Conservation (phyloP, 2,329 filamentous ascomycete genomes). For the Xylariales sp. region DNA sequence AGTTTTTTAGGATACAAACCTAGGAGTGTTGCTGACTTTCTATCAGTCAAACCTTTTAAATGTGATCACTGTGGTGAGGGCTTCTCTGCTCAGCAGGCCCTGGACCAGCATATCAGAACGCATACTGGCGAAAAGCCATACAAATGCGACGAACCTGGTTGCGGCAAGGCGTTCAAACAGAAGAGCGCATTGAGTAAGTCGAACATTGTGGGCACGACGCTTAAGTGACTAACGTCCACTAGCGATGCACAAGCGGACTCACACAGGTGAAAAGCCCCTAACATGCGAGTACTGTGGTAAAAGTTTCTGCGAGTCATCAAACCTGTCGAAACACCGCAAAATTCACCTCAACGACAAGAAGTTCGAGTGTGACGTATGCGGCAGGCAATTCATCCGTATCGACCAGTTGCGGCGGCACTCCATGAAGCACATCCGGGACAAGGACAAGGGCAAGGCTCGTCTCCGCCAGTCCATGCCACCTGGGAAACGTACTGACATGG, state of each 20-base stretch:
- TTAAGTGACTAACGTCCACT: slow-evolving; percentile 4
- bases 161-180: slow-evolving; percentile 58
- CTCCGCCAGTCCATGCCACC: slow-evolving; percentile 1
- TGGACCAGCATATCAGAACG: slow-evolving; percentile 62
- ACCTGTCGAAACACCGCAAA: slow-evolving; percentile 61
- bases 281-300: slow-evolving; percentile 55
- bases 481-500: background rate
- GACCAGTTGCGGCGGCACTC: slow-evolving; percentile 57
- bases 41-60: slow-evolving; percentile 52
- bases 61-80: slow-evolving; percentile 51
- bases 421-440: slow-evolving; percentile 25
- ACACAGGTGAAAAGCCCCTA: slow-evolving; percentile 61
- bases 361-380: slow-evolving; percentile 46
- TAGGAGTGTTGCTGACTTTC: slow-evolving; percentile 15
- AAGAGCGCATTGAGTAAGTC: slow-evolving; percentile 61
- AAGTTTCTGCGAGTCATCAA: slow-evolving; percentile 60
- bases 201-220: background rate
- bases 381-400: slow-evolving; percentile 52
- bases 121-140: slow-evolving; percentile 64
- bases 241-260: slow-evolving; percentile 65
- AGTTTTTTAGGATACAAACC: slow-evolving; percentile 4
- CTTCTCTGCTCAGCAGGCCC: slow-evolving; percentile 63
- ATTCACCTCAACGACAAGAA: slow-evolving; percentile 52
- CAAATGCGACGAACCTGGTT: slow-evolving; percentile 45
- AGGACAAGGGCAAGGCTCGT: slow-evolving; percentile 16